These are phyloP conservation scores for Nymphaea colorata DNA, from an alignment of 164 flowering plant species.

Conservation along the genomic window DNA sequence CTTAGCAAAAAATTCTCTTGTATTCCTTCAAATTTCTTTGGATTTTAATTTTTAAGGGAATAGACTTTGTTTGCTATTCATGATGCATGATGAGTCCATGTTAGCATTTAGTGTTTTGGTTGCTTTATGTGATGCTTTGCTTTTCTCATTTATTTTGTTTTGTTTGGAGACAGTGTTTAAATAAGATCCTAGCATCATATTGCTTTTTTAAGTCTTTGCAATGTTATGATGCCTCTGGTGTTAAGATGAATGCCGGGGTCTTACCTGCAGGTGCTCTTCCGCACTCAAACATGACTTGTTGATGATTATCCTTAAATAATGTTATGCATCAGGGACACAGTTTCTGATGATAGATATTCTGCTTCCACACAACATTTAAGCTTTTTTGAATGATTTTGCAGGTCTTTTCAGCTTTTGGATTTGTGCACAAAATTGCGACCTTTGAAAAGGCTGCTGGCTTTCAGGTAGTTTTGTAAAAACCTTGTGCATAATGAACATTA, in stretches of 20 bases:
- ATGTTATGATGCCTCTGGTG: conserved; percentile 1
- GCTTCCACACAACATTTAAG: background rate
- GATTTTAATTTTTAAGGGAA: background rate
- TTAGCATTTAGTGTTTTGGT: no score
- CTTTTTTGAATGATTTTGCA: conserved; percentile 24
- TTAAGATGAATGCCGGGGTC: conserved; percentile 1
- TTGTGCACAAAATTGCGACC: conserved; percentile 94
- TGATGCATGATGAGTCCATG: no score
- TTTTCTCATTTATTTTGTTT: conserved; percentile 1
- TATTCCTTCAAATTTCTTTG: background rate
- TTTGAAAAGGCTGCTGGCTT: conserved; percentile 99
- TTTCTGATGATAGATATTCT: background rate
- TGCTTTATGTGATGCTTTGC: background rate
- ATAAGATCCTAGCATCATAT: conserved; percentile 1
- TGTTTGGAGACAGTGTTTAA: background rate
- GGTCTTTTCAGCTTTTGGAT: conserved; percentile 98
- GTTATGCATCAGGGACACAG: background rate
- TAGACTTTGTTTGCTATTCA: no score
- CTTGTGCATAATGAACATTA: no score
- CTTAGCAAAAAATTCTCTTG: background rate
- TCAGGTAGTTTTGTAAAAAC: conserved; percentile 39
- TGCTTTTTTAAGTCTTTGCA: background rate
- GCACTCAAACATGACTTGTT: background rate
- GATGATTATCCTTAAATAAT: background rate
- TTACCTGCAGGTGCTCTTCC: conserved; percentile 1